phyloP scores from a whole-genome alignment of 176 grass and related monocot species.

The Cenchrus purpureus region DNA sequence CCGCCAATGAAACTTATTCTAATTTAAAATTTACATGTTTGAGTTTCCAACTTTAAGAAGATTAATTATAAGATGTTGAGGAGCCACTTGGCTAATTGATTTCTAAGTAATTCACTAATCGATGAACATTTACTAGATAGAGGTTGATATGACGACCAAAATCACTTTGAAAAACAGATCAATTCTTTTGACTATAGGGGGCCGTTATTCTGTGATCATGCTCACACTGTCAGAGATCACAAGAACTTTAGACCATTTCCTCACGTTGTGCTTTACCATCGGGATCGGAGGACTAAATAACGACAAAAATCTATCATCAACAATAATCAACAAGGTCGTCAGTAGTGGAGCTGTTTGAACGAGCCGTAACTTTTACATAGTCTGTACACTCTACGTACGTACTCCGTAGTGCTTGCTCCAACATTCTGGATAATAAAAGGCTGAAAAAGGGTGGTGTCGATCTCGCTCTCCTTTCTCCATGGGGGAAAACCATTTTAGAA shows the following conservation, averaged over 20 bases:
- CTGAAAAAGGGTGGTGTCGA: neutral
- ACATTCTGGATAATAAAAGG: neutral
- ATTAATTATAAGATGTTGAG: neutral
- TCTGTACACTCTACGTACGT: neutral
- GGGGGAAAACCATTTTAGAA: neutral
- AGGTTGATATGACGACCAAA: neutral
- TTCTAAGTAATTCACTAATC: too few relatives aligned
- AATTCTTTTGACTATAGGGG: neutral
- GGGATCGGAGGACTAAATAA: neutral
- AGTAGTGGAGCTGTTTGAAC: slow-evolving; percentile 39
- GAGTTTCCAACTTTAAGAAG: neutral
- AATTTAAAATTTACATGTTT: too few relatives aligned
- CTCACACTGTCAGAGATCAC: neutral
- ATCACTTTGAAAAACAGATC: neutral
- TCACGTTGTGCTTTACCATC: neutral
- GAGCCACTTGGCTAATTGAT: neutral
- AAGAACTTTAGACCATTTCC: slow-evolving; percentile 38
- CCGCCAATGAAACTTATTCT: neutral
- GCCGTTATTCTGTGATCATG: slow-evolving; percentile 4
- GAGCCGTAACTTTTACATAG: slow-evolving; percentile 4
- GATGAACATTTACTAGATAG: neutral
- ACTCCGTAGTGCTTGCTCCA: slow-evolving; percentile 10
- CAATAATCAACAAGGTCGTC: neutral
- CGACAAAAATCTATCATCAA: neutral
- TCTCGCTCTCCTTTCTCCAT: neutral